These are phyloP conservation scores for Metschnikowia gruessii DNA, from an alignment of 805 yeast species.

Conservation along the genomic window DNA sequence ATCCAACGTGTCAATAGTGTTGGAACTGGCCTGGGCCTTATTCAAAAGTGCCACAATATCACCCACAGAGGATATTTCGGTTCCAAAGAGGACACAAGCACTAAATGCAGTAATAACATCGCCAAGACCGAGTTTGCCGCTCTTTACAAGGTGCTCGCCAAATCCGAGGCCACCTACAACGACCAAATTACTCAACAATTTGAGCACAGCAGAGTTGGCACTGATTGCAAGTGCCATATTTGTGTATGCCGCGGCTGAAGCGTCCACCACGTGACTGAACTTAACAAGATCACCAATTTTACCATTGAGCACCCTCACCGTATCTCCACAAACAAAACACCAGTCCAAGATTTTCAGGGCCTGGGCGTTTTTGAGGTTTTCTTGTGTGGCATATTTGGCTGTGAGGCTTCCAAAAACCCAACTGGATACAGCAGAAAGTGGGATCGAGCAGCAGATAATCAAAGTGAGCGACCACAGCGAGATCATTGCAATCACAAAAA, in stretches of 20 bases:
- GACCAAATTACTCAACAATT: constrained; percentile 61
- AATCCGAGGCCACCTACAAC: constrained; percentile 93
- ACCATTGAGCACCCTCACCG: constrained; percentile 62
- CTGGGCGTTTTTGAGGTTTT: constrained; percentile 53
- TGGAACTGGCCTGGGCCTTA: constrained; percentile 69
- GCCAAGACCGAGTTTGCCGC: constrained; percentile 51
- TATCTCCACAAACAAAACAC: constrained; percentile 56
- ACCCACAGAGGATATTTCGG: constrained; percentile 52
- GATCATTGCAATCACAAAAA: constrained; percentile 62
- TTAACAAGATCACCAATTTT: constrained; percentile 48
- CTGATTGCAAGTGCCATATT: constrained; percentile 47
- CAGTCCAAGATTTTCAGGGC: constrained; percentile 68
- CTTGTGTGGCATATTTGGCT: constrained; percentile 46
- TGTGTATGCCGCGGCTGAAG: constrained; percentile 40
- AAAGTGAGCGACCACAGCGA: constrained; percentile 86
- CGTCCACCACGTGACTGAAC: constrained; percentile 37
- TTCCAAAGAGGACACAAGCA: constrained; percentile 72
- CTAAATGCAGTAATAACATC: constrained; percentile 80
- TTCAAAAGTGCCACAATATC: constrained; percentile 60
- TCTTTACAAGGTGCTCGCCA: constrained; percentile 65
- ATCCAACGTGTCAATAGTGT: constrained; percentile 41
- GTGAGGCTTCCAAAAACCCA: constrained; percentile 50
- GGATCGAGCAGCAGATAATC: constrained; percentile 70
- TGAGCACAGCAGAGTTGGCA: constrained; percentile 54
- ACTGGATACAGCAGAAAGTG: constrained; percentile 55